Conservation (phyloP, 2,329 filamentous ascomycete genomes). For the Diaporthe sp. region DNA sequence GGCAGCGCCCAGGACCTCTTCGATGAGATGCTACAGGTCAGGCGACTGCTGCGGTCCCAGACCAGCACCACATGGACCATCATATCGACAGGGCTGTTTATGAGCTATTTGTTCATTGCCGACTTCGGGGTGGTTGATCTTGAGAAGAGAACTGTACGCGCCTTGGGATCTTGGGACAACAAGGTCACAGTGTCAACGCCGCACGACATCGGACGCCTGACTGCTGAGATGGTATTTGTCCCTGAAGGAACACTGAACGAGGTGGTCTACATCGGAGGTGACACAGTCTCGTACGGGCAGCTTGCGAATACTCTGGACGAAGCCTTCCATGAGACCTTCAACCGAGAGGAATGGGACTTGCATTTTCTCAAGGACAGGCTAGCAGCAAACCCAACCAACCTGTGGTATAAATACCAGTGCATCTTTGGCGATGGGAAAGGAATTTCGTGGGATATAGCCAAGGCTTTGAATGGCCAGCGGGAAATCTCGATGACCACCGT, state of each 20-base stretch:
- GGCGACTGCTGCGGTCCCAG: constrained; percentile 65
- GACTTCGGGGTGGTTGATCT: constrained; percentile 74
- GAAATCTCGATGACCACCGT: constrained; percentile 61
- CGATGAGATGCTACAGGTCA: constrained; percentile 75
- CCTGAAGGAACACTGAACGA: constrained; percentile 52
- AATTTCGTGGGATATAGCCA: constrained; percentile 68
- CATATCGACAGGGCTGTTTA: constrained; percentile 78
- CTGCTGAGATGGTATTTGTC: constrained; percentile 67
- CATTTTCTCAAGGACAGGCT: constrained; percentile 61
- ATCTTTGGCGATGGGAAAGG: constrained; percentile 72
- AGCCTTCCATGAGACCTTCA: constrained; percentile 57
- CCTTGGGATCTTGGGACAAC: constrained; percentile 73
- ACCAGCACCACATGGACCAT: constrained; percentile 69
- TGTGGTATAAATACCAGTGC: constrained; percentile 70
- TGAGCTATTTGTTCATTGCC: constrained; percentile 75
- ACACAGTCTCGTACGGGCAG: constrained; percentile 70
- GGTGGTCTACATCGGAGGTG: constrained; percentile 72
- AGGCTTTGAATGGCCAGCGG: constrained; percentile 66
- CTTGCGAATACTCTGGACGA: constrained; percentile 67
- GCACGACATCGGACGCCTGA: constrained; percentile 72
- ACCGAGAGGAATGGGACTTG: constrained; percentile 64
- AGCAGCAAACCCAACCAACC: constrained; percentile 59
- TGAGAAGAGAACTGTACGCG: constrained; percentile 57
- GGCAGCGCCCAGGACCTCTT: constrained; percentile 75
- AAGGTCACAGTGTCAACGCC: constrained; percentile 73